Evolutionary conservation across 768 basidiomycete genomes (phyloP).

Genomic region (Suillus alpinus): DNA sequence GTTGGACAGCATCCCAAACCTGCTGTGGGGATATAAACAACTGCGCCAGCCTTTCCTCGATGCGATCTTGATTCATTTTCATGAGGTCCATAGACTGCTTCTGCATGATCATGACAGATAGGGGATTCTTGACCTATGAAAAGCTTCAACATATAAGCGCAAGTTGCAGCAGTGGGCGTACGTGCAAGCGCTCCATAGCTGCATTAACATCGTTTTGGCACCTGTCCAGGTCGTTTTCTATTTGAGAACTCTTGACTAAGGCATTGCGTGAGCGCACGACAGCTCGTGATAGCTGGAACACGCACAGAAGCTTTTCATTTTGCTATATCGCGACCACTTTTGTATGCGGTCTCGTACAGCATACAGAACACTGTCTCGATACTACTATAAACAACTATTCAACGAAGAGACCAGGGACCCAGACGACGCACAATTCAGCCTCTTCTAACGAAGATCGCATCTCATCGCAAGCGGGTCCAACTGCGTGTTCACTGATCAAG

Average conservation of each 20-base stretch:
- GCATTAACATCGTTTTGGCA: slow-evolving; percentile 42
- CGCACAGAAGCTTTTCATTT: slow-evolving; percentile 40
- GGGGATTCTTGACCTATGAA: slow-evolving; percentile 21
- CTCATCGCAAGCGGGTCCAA: slow-evolving; percentile 39
- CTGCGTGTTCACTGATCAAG: slow-evolving; percentile 39
- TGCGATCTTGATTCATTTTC: slow-evolving; percentile 27
- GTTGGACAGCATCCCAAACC: slow-evolving; percentile 34
- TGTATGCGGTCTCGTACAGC: slow-evolving; percentile 37
- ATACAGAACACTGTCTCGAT: slow-evolving; percentile 37
- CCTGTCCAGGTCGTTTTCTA: slow-evolving; percentile 43
- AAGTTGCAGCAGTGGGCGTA: slow-evolving; percentile 19
- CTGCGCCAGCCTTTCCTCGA: slow-evolving; percentile 39
- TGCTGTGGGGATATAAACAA: slow-evolving; percentile 38
- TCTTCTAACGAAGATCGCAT: slow-evolving; percentile 41
- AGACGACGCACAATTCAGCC: slow-evolving; percentile 37
- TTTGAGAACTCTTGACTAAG: slow-evolving; percentile 45
- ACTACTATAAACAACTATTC: background rate
- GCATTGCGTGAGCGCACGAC: background rate
- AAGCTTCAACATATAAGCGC: background rate
- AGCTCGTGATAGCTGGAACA: background rate
- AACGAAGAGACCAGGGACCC: background rate
- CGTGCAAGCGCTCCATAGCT: slow-evolving; percentile 43
- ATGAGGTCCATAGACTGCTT: slow-evolving; percentile 26
- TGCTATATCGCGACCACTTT: slow-evolving; percentile 39
- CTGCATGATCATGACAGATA: slow-evolving; percentile 27